These are phyloP conservation scores for Ogataea glucozyma DNA, from an alignment of 805 yeast species.

Conservation along the genomic window DNA sequence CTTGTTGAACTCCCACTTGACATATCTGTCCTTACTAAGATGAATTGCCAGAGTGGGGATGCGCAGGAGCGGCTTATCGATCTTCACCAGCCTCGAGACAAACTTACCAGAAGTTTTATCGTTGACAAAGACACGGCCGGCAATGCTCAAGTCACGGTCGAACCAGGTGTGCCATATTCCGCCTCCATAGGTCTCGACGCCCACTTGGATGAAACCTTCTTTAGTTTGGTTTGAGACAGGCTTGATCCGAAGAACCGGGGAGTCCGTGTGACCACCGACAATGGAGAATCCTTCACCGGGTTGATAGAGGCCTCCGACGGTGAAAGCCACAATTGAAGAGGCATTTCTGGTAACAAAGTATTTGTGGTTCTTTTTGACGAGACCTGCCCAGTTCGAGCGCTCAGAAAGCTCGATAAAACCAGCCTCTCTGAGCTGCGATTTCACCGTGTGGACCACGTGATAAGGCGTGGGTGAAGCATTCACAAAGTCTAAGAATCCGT, in stretches of 20 bases:
- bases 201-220: slow-evolving; percentile 85
- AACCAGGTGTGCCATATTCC: slow-evolving; percentile 98
- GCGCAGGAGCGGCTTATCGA: slow-evolving; percentile 80
- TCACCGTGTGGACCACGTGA: slow-evolving; percentile 78
- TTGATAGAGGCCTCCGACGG: slow-evolving; percentile 68
- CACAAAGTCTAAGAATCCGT: slow-evolving; percentile 73
- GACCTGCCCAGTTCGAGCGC: slow-evolving; percentile 65
- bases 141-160: slow-evolving; percentile 87
- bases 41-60: slow-evolving; percentile 96
- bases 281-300: slow-evolving; percentile 85
- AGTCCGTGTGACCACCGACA: slow-evolving; percentile 95
- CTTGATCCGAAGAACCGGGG: slow-evolving; percentile 85
- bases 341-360: slow-evolving; percentile 89
- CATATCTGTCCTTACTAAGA: slow-evolving; percentile 72
- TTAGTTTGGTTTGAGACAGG: slow-evolving; percentile 72
- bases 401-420: slow-evolving; percentile 79
- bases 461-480: slow-evolving; percentile 91
- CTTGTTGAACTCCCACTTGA: slow-evolving; percentile 83
- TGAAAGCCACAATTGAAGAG: slow-evolving; percentile 85
- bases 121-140: slow-evolving; percentile 83
- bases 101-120: slow-evolving; percentile 46
- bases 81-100: slow-evolving; percentile 70
- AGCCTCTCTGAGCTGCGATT: slow-evolving; percentile 50
- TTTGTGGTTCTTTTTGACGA: slow-evolving; percentile 55
- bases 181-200: slow-evolving; percentile 94